phyloP scores from a whole-genome alignment of 176 grass and related monocot genomes.

The bread wheat (Triticum aestivum) region IWGSC_CS_RefSeq_v2.1 NC_057794.1:429381865-429382364 shows the following conservation, averaged over 20 bases:
- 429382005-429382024: background rate
- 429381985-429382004: background rate
- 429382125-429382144: constrained; percentile 1
- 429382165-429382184: background rate
- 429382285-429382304: background rate
- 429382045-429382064: background rate
- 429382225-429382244: background rate
- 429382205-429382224: background rate
- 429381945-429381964: background rate
- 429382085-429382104: constrained; percentile 9
- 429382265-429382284: background rate
- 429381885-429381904: constrained; percentile 4
- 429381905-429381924: background rate
- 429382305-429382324: background rate
- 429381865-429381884: background rate
- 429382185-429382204: background rate
- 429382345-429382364: background rate
- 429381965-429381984: background rate
- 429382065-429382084: background rate
- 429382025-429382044: background rate
- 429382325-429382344: background rate
- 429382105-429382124: constrained; percentile 15
- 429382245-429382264: background rate
- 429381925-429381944: background rate
- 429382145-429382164: background rate